Base-by-base conservation (phyloP, 2,329 filamentous ascomycete genomes). In the Neofusicoccum umdonicola region DNA sequence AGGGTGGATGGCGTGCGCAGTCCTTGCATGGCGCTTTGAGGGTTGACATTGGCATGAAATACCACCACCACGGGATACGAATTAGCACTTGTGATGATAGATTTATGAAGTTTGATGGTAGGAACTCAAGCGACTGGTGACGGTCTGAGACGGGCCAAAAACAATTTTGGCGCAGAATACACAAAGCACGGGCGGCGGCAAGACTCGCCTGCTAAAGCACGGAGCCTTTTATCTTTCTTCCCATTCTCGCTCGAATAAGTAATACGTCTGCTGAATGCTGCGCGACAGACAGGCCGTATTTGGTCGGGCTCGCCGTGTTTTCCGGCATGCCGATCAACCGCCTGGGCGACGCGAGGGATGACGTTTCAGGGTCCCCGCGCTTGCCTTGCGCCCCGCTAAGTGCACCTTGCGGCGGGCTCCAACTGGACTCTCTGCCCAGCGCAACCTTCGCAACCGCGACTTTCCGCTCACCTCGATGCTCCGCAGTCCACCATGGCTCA, bases 401-500 rank as follows among this genome's bases (percentile, higher is more conserved):
- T 60, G 56, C 56, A 15, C 56, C 56, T 27, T 60, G 56, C 56
- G 35, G 15, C 31, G 48, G 48, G 48, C 50, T 54, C 50, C 50
- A 54, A 19, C 56, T 42, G 12, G 34, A 50, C 9, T 34, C 22
- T 50, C 45, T 19, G 27, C 17, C 7, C 34, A 19, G 37, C 22
- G 39, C 56, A 45, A 35, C 27, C 42, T 60, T 60, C 39, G 41
- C 56, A 60, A 60, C 56, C 56, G 42, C 42, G 34, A 34, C 42
- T 60, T 47, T 37, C 56, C 34, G 56, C 41, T 2, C 42, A 47
- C 27, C 56, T 47, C 56, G 31, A 60, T 60, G 56, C 56, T 19
- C 41, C 27, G 13, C 31, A 31, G 52, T 34, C 22, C 72, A 71
- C 64, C 65, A 97, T 97, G 93, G 88, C 93, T 63, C 87, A 90